Evolutionary conservation across 306 rosid genomes (phyloP).

Genomic region (Sophora flavescens): DNA sequence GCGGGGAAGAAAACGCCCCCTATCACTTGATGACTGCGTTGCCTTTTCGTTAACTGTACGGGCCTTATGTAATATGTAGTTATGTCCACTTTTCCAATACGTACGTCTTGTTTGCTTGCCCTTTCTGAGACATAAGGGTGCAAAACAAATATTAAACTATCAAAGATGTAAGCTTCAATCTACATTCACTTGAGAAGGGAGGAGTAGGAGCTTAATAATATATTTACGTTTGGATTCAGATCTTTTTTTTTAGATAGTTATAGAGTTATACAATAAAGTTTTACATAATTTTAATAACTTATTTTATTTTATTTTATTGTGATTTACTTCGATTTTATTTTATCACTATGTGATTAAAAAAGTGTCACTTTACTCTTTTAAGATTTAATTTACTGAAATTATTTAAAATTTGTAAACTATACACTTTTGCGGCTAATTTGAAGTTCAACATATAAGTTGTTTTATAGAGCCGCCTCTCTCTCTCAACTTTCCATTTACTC

Average conservation of each 20-base stretch:
- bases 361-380: neutral
- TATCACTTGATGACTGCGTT: neutral
- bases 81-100: constrained; percentile 5
- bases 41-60: constrained; percentile 40
- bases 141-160: constrained; percentile 33
- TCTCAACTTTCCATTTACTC: too few species aligned
- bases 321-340: constrained; percentile 6
- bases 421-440: neutral
- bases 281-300: neutral
- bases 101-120: constrained; percentile 39
- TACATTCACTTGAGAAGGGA: neutral
- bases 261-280: neutral
- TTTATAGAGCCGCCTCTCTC: too few species aligned
- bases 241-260: neutral
- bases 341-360: neutral
- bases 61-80: neutral
- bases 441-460: neutral
- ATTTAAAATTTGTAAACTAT: neutral
- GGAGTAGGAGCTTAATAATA: neutral
- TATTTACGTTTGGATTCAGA: neutral
- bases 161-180: too few species aligned
- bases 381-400: neutral
- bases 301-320: neutral
- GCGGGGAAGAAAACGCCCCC: neutral
- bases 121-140: constrained; percentile 55